These are phyloP conservation scores for Sphaerulina vaccinii DNA, from an alignment of 2,329 filamentous ascomycete genomes.

Conservation along the genomic window DNA sequence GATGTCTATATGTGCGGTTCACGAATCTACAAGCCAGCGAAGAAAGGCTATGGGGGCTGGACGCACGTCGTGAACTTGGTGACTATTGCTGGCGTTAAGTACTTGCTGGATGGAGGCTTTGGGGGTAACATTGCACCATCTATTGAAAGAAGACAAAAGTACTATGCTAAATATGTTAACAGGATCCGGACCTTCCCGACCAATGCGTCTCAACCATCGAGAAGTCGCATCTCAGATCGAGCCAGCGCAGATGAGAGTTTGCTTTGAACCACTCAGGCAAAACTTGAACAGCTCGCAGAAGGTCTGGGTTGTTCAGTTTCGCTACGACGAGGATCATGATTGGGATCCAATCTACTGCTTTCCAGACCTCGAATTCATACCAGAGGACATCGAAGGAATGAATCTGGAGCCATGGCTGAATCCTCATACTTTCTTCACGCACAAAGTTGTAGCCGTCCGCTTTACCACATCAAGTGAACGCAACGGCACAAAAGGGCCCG, in stretches of 20 bases:
- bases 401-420: conserved; percentile 57
- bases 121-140: no score
- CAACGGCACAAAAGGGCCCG: conserved; percentile 18
- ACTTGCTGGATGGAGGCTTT: conserved; percentile 45
- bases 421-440: conserved; percentile 54
- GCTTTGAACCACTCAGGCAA: conserved; percentile 21
- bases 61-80: conserved; percentile 48
- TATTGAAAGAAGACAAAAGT: no score
- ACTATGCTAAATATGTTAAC: no score
- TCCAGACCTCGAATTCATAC: conserved; percentile 62
- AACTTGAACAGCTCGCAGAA: conserved; percentile 34
- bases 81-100: conserved; percentile 26
- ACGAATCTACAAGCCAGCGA: conserved; percentile 35
- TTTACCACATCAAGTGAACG: conserved; percentile 26
- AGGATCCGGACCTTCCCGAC: conserved; percentile 38
- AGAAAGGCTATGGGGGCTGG: conserved; percentile 32
- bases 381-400: conserved; percentile 59
- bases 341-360: conserved; percentile 67
- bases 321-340: conserved; percentile 37
- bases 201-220: conserved; percentile 39
- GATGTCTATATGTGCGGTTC: conserved; percentile 42
- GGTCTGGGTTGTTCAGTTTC: conserved; percentile 46
- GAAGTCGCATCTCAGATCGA: conserved; percentile 18
- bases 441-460: conserved; percentile 51
- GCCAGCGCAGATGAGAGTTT: conserved; percentile 24